Evolutionary conservation across 176 grass and related monocot genomes (phyloP).

Genomic region (Eragrostis curvula): DNA sequence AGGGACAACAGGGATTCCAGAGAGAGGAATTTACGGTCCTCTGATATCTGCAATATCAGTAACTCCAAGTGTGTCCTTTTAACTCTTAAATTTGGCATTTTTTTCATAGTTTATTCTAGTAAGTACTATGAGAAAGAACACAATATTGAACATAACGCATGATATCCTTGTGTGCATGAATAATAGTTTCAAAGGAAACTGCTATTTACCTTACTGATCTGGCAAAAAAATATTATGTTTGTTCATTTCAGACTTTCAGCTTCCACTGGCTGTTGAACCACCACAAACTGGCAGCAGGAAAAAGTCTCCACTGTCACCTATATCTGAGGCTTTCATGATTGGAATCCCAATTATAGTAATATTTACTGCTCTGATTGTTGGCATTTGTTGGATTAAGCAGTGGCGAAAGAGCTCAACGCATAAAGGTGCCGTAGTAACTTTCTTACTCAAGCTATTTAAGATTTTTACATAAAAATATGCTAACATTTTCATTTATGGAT

Average conservation of each 20-base stretch:
- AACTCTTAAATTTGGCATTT: slow-evolving; percentile 21
- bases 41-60: slow-evolving; percentile 97
- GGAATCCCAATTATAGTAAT: slow-evolving; percentile 56
- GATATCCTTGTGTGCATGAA: neutral
- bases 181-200: neutral
- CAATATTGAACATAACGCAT: neutral
- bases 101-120: neutral
- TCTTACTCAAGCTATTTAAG: slow-evolving; percentile 18
- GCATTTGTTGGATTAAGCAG: slow-evolving; percentile 57
- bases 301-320: slow-evolving; percentile 32
- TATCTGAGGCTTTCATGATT: slow-evolving; percentile 45
- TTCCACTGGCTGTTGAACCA: slow-evolving; percentile 51
- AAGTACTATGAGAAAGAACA: slow-evolving; percentile 24
- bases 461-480: slow-evolving; percentile 4
- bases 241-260: slow-evolving; percentile 55
- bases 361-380: slow-evolving; percentile 43
- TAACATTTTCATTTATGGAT: neutral
- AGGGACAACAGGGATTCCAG: slow-evolving; percentile 86
- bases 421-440: slow-evolving; percentile 62
- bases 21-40: slow-evolving; percentile 87
- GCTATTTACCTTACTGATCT: slow-evolving; percentile 28
- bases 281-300: slow-evolving; percentile 13
- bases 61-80: slow-evolving; percentile 69
- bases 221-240: slow-evolving; percentile 1
- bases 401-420: slow-evolving; percentile 44